Percentiles rank a stretch among this genome's conserved stretches.
Evolutionary conservation across 352 stramenopile genomes (phyloP).

Genomic region (Halophytophthora polymorphica): DNA sequence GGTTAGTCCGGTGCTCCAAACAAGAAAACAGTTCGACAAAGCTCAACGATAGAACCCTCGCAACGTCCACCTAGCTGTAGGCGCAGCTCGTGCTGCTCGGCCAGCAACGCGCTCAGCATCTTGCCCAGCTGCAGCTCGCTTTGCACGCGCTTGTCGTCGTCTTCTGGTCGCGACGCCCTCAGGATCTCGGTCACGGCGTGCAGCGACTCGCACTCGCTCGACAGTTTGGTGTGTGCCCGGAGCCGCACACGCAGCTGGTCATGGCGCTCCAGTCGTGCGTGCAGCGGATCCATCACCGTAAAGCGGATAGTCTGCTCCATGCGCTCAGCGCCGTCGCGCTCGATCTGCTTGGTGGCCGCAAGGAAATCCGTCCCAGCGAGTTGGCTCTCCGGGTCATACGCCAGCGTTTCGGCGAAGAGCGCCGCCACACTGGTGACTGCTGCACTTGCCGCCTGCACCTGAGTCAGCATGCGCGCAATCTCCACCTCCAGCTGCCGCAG

Average conservation of each 20-base stretch:
- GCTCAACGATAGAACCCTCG: not conserved
- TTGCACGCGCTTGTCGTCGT: slow-evolving; percentile 38
- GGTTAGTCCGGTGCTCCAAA: no score
- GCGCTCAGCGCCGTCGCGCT: slow-evolving; percentile 48
- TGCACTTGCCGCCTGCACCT: slow-evolving; percentile 43
- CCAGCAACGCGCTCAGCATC: slow-evolving; percentile 38
- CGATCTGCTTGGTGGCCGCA: slow-evolving; percentile 48
- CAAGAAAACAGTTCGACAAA: slow-evolving; percentile 1
- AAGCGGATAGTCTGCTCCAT: slow-evolving; percentile 81
- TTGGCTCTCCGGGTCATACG: slow-evolving; percentile 30
- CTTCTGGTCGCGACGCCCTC: slow-evolving; percentile 29
- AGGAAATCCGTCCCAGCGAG: slow-evolving; percentile 40
- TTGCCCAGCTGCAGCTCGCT: slow-evolving; percentile 33
- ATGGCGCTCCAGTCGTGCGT: slow-evolving; percentile 50
- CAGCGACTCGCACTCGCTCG: slow-evolving; percentile 16
- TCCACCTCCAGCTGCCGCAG: slow-evolving; percentile 47
- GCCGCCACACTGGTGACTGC: slow-evolving; percentile 51
- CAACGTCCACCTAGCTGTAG: slow-evolving; percentile 33
- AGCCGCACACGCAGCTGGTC: slow-evolving; percentile 41
- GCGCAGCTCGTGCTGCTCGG: slow-evolving; percentile 36
- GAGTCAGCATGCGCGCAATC: slow-evolving; percentile 46
- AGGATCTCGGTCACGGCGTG: slow-evolving; percentile 29
- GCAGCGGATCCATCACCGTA: slow-evolving; percentile 66
- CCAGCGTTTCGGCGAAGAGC: slow-evolving; percentile 54
- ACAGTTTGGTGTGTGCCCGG: slow-evolving; percentile 19